Base-by-base conservation (phyloP, 768 basidiomycete genomes). In the Daedaleopsis nitida region DNA sequence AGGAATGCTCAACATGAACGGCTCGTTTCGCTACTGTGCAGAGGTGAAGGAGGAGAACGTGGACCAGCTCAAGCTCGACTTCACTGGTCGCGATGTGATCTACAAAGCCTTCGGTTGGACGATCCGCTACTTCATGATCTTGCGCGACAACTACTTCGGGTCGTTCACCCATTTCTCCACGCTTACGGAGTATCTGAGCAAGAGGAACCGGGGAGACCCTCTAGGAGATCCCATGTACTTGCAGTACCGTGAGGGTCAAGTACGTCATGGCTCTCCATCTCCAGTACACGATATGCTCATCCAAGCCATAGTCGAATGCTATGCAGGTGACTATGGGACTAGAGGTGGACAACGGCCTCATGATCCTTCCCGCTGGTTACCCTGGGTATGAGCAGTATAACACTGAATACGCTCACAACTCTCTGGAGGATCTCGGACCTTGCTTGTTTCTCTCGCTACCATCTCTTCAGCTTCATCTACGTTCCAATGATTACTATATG, bases 141-240 rank as follows among this genome's bases (percentile, higher is more conserved):
- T 97, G 59, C 86, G 90, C 49, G 94, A 96, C 69, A 98, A 98
- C 74, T 98, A 98, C 74, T 86, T 98, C 52, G 96, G 96, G 12
- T 82, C 85, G 5, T 98, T 97, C 74, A 97, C 94, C 1, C 91
- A 96, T 66, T 98, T 96, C 68, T 87, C 88, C 3, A 97, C 93
- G 0, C 79, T 94, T 44, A 83, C 82, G 21, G 96, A 98, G 76
- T 96, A 94, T 71, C 77, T 94, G 49, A 83, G 88, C 55, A 89
- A 86, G 68, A 81, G 86, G 44, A 80, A 76, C 47, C 78, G 77
- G 53, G 82, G 82, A 1, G 65, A 82, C 1, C 83, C 85, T 12
- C 78, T 87, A 14, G 96, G 95, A 5, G 96, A 98, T 74, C 93
- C 92, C 0, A 79, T 96, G 1, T 76, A 83, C 55, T 77, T 83